Evolutionary conservation across 495 filamentous ascomycete species (phyloP).

Genomic region (Penicillium argentinense): DNA sequence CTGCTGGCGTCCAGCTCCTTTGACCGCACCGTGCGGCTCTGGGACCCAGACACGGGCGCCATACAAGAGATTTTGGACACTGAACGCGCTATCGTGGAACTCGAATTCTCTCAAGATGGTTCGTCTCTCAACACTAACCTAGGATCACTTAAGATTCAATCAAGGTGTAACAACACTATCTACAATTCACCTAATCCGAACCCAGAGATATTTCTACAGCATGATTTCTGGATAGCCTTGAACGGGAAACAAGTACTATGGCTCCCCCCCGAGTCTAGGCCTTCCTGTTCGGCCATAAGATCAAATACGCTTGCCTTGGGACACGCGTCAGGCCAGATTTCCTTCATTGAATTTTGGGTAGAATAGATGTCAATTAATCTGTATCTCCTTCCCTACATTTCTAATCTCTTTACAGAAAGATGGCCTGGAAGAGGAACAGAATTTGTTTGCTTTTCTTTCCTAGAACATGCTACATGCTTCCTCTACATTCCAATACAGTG

Average conservation of each 20-base stretch:
- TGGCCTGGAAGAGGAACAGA: no score
- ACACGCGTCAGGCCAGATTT: no score
- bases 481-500: no score
- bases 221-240: slow-evolving; percentile 23
- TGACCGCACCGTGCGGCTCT: slow-evolving; percentile 22
- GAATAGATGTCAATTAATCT: no score
- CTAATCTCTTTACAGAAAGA: no score
- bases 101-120: slow-evolving; percentile 17
- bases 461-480: no score
- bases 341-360: no score
- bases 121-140: slow-evolving; percentile 8
- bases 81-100: neutral
- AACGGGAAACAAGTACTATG: slow-evolving; percentile 22
- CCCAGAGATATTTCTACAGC: slow-evolving; percentile 7
- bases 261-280: slow-evolving; percentile 30
- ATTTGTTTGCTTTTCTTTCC: no score
- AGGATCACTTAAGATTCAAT: slow-evolving; percentile 9
- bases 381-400: no score
- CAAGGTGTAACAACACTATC: slow-evolving; percentile 1
- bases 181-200: neutral
- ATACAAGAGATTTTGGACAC: slow-evolving; percentile 9
- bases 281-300: slow-evolving; percentile 19
- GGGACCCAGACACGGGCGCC: slow-evolving; percentile 18
- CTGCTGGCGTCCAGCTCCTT: no score
- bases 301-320: no score